Evolutionary conservation across 1,139 yeast species (phyloP).

Genomic region (Wickerhamomyces sp.): DNA sequence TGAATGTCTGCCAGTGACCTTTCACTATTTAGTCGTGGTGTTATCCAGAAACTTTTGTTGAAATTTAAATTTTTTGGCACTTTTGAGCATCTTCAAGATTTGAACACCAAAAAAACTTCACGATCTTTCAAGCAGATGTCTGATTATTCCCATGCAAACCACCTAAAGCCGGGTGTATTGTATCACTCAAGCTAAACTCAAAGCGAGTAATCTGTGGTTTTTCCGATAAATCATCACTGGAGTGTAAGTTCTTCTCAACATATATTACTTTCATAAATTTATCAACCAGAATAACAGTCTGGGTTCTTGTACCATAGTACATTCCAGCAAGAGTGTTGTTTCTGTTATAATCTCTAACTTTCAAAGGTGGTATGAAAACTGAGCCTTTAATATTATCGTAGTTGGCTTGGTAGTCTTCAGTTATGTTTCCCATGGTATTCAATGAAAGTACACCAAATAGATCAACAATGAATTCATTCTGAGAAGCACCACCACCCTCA

Average conservation of each 20-base stretch:
- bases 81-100: background rate
- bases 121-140: background rate
- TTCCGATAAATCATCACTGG: conserved; percentile 27
- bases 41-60: no score
- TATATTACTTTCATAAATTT: conserved; percentile 25
- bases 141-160: background rate
- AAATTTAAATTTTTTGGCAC: no score
- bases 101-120: background rate
- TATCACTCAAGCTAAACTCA: conserved; percentile 8
- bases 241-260: conserved; percentile 31
- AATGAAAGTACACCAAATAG: conserved; percentile 53
- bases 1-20: no score
- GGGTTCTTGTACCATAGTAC: conserved; percentile 87
- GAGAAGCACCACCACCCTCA: conserved; percentile 22
- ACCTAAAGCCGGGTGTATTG: no score
- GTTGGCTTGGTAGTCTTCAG: conserved; percentile 19
- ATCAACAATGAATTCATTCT: conserved; percentile 41
- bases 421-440: conserved; percentile 29
- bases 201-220: conserved; percentile 9
- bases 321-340: conserved; percentile 36
- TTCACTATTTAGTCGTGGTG: no score
- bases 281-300: conserved; percentile 62
- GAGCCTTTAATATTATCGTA: conserved; percentile 49
- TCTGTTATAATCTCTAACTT: conserved; percentile 29
- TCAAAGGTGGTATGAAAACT: conserved; percentile 66